A percentile compares a stretch with the other conserved stretches of the same genome.
Conservation (phyloP, 345 rosid genomes). For the Eucalyptus marginata region DNA sequence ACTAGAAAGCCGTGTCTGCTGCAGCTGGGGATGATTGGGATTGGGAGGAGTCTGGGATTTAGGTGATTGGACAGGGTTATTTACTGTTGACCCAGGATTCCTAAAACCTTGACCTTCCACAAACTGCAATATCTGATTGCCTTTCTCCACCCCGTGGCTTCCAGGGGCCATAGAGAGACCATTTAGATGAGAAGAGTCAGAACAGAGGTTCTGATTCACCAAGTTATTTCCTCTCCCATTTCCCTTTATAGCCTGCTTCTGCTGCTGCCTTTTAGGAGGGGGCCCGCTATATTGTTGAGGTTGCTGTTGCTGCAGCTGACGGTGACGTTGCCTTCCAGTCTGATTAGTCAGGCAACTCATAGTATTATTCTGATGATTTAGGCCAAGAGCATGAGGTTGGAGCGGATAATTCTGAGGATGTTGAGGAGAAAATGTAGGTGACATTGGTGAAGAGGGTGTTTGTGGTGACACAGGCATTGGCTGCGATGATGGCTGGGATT, state of each 20-base stretch:
- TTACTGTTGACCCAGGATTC: slow-evolving; percentile 28
- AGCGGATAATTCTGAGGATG: slow-evolving; percentile 54
- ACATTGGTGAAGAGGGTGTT: slow-evolving; percentile 49
- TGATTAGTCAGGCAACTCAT: slow-evolving; percentile 53
- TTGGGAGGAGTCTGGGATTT: slow-evolving; percentile 51
- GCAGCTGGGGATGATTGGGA: slow-evolving; percentile 41
- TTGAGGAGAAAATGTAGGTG: slow-evolving; percentile 30
- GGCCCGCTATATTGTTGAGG: slow-evolving; percentile 73
- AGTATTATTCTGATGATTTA: slow-evolving; percentile 41
- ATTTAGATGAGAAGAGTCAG: slow-evolving; percentile 65
- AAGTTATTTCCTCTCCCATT: slow-evolving; percentile 70
- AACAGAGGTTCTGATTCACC: slow-evolving; percentile 46
- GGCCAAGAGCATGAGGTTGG: slow-evolving; percentile 44
- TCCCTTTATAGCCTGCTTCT: slow-evolving; percentile 60
- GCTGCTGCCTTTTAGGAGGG: slow-evolving; percentile 78
- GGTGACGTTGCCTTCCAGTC: slow-evolving; percentile 73
- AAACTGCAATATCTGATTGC: slow-evolving; percentile 11
- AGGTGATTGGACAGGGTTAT: slow-evolving; percentile 38
- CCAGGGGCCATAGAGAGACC: slow-evolving; percentile 43
- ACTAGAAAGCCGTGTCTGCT: slow-evolving; percentile 20
- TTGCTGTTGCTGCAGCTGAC: slow-evolving; percentile 65
- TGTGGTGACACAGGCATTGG: slow-evolving; percentile 42
- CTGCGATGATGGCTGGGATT: slow-evolving; percentile 42
- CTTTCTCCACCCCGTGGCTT: slow-evolving; percentile 59
- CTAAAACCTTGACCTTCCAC: slow-evolving; percentile 39